Conservation (phyloP, 202 grass and related monocot species). For the Tripidium arundinaceum region DNA sequence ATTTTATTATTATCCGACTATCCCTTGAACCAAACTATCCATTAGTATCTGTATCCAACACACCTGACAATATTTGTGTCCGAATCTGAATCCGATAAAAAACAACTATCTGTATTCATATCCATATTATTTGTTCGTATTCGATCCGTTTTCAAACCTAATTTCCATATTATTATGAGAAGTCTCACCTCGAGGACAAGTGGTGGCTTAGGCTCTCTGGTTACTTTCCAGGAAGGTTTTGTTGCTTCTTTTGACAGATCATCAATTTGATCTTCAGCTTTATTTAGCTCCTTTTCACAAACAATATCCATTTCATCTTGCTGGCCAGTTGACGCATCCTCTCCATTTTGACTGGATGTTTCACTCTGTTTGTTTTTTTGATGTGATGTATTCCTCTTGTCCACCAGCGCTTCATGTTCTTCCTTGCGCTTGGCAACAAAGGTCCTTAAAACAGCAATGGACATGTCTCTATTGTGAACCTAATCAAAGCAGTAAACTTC, state of each 20-base stretch:
- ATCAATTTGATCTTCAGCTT: constrained; percentile 34
- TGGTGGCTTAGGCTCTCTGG: constrained; percentile 62
- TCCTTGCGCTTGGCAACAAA: constrained; percentile 80
- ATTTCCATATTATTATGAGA: background rate
- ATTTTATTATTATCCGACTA: background rate
- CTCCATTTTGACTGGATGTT: constrained; percentile 39
- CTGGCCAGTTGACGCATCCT: constrained; percentile 27
- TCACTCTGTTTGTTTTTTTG: constrained; percentile 27
- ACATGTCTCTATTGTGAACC: constrained; percentile 98
- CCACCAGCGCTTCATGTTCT: constrained; percentile 60
- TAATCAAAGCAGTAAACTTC: constrained; percentile 43
- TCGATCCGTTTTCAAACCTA: background rate
- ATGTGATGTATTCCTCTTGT: constrained; percentile 54
- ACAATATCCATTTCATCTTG: constrained; percentile 46
- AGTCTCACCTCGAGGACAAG: constrained; percentile 77
- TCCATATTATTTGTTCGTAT: background rate
- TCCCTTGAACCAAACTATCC: background rate
- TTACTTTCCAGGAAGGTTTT: constrained; percentile 56
- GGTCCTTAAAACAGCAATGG: constrained; percentile 84
- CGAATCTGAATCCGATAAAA: background rate
- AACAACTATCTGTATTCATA: background rate
- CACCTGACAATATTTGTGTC: background rate
- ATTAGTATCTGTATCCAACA: background rate
- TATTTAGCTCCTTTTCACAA: constrained; percentile 37
- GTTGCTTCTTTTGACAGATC: constrained; percentile 37